These are phyloP conservation scores for Fusarium dimerum DNA, from an alignment of 2,329 filamentous ascomycete species.

Conservation along the genomic window DNA sequence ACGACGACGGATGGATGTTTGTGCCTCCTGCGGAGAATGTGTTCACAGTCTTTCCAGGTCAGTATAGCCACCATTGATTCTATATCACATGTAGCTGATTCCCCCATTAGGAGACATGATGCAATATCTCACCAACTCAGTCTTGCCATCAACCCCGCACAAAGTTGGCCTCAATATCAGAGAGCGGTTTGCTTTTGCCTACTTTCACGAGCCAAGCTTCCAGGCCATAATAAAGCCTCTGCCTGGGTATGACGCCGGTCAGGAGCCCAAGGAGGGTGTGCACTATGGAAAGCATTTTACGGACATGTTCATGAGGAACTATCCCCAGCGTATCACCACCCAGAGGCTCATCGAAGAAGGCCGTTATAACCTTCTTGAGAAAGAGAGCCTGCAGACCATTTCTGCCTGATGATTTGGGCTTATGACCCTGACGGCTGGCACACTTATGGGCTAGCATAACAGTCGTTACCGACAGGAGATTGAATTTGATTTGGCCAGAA, in stretches of 20 bases:
- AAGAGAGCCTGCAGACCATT: constrained; percentile 4
- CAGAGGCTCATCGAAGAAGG: constrained; percentile 21
- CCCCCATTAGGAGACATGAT: constrained; percentile 54
- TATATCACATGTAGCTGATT: too few species aligned
- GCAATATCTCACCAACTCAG: constrained; percentile 49
- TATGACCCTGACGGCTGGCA: not conserved
- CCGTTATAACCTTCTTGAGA: constrained; percentile 1
- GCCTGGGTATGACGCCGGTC: constrained; percentile 36
- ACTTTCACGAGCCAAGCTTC: constrained; percentile 55
- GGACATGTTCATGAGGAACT: constrained; percentile 52
- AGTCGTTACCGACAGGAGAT: not conserved
- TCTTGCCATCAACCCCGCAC: constrained; percentile 49
- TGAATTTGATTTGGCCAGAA: not conserved
- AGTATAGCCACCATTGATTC: too few species aligned
- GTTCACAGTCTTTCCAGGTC: constrained; percentile 52
- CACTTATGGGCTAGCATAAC: not conserved
- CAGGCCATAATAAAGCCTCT: constrained; percentile 45
- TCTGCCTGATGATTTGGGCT: not conserved
- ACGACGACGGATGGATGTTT: constrained; percentile 49
- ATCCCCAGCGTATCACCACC: constrained; percentile 48
- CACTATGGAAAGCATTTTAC: constrained; percentile 56
- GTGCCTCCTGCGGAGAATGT: constrained; percentile 45
- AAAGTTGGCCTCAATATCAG: constrained; percentile 51
- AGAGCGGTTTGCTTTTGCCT: constrained; percentile 51
- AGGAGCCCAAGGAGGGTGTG: constrained; percentile 39